Percentiles rank a stretch among this genome's conserved stretches.
These are phyloP conservation scores for Theobroma grandiflorum DNA, from an alignment of 441 rosid genomes.

Conservation along the genomic window DNA sequence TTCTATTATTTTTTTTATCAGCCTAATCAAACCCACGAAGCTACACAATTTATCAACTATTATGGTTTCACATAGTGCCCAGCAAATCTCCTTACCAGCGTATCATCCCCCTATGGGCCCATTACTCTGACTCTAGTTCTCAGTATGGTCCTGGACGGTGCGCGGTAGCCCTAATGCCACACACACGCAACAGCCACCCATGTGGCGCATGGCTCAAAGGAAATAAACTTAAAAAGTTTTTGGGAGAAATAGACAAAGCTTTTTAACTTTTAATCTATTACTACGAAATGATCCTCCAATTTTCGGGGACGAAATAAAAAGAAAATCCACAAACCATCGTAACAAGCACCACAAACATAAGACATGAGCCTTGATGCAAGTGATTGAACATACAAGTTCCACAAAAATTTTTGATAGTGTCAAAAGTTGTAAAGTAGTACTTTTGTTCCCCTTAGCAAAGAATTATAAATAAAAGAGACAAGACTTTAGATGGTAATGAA, in stretches of 20 bases:
- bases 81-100: not conserved
- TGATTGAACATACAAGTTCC: too few species aligned
- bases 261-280: too few species aligned
- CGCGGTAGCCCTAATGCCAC: not conserved
- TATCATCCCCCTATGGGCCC: not conserved
- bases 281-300: too few species aligned
- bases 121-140: not conserved
- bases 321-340: not conserved
- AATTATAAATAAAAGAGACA: not conserved
- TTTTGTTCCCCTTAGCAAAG: too few species aligned
- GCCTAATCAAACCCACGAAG: slow-evolving; percentile 17
- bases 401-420: too few species aligned
- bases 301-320: too few species aligned
- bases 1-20: not conserved
- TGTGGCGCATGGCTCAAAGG: not conserved
- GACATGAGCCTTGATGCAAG: too few species aligned
- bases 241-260: too few species aligned
- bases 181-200: not conserved
- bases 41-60: not conserved
- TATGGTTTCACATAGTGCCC: slow-evolving; percentile 10
- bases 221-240: too few species aligned
- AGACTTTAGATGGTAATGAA: not conserved
- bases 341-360: too few species aligned
- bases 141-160: not conserved
- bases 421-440: too few species aligned